phyloP scores from a whole-genome alignment of 2,329 filamentous ascomycete genomes.

The Furcasterigmium furcatum region DNA sequence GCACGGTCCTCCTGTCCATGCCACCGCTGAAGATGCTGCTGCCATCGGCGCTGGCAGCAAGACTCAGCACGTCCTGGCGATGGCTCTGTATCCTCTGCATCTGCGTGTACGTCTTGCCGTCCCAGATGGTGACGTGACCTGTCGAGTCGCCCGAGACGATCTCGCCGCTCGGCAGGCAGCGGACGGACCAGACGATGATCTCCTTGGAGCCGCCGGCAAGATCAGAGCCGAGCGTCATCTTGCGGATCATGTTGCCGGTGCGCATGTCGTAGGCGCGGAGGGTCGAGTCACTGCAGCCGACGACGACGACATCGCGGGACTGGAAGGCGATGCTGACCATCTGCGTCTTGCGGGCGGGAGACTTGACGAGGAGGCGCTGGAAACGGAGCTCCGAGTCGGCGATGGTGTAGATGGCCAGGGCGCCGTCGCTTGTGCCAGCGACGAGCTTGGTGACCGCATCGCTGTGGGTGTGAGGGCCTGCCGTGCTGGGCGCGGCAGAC shows the following conservation, averaged over 20 bases:
- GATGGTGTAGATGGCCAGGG: conserved; percentile 82
- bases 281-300: conserved; percentile 94
- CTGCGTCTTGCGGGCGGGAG: conserved; percentile 78
- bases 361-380: conserved; percentile 69
- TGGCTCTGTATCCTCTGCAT: conserved; percentile 83
- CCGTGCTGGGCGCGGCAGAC: conserved; percentile 61
- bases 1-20: conserved; percentile 82
- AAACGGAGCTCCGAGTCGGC: conserved; percentile 81
- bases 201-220: conserved; percentile 75
- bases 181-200: conserved; percentile 90
- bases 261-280: conserved; percentile 87
- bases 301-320: conserved; percentile 75
- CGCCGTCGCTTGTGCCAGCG: conserved; percentile 86
- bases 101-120: conserved; percentile 87
- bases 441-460: conserved; percentile 61
- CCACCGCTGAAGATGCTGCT: conserved; percentile 83
- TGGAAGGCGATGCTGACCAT: conserved; percentile 92
- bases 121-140: conserved; percentile 90
- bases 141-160: conserved; percentile 95
- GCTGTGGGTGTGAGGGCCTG: conserved; percentile 14
- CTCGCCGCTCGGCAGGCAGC: conserved; percentile 79
- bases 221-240: conserved; percentile 82
- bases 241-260: conserved; percentile 71
- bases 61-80: conserved; percentile 83
- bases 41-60: conserved; percentile 80